Base-by-base conservation (phyloP, 768 basidiomycete genomes). In the Amanita rubescens region DNA sequence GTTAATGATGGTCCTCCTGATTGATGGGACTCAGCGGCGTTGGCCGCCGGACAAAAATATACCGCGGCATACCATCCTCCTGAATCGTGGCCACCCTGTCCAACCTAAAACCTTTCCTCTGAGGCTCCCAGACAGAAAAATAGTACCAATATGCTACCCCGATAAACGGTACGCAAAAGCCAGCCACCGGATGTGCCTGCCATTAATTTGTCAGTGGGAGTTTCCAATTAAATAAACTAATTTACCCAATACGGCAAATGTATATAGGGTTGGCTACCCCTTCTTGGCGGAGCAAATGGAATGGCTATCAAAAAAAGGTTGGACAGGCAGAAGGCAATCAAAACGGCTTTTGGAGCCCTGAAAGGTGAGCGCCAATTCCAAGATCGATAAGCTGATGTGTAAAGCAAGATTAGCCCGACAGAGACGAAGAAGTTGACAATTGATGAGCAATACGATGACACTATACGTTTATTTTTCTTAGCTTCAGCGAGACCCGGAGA, bases 241-340 rank as follows among this genome's bases (percentile, higher is more conserved):
- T 83, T 59, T 58, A 87, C 86, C 74, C 81, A 87, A 59, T 88
- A 89, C 3, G 85, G 84, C 10, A 89, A 70, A 53, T 69, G 60
- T 20, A 77, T 69, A 58, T 87, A 88, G 2, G 75, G 74, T 44
- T 67, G 67, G 5, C 71, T 71, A 6, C 78, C 82, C 4, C 68
- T 63, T 0, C 69, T 62, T 0, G 87, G 87, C 3, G 86, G 85
- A 27, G 87, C 68, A 48, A 87, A 68, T 0, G 87, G 85, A 4
- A 80, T 77, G 32, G 75, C 57, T n/a, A 79, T 65, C 19, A 89
- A 69, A 63, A 87, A 85, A 14, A 85, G 39, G 56, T 88, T 87
- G 2, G 84, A 82, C 5, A 82, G 54, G 55, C 84, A 75, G 69
- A 85, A 88, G 30, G 81, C 68, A 2, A 73, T 55, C 1, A 80